A percentile compares a stretch with the other conserved stretches of the same genome.
Evolutionary conservation across 179 eudicot genomes (phyloP).

Genomic region (Sideroxylon spinosum): DNA sequence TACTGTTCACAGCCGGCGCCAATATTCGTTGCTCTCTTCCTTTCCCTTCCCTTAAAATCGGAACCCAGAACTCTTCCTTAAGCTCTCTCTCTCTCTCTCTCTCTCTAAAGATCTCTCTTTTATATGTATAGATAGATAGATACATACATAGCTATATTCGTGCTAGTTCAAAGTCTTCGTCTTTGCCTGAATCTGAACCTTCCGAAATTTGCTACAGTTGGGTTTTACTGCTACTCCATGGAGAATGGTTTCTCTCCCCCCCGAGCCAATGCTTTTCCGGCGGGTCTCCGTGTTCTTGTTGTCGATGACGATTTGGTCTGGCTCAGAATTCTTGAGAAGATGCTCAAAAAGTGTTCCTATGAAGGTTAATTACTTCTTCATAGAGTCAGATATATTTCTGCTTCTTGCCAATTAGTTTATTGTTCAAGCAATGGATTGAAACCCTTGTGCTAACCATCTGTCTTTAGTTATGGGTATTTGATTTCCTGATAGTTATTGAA

Average conservation of each 20-base stretch:
- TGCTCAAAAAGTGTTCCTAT: conserved; percentile 87
- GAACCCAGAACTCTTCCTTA: not conserved
- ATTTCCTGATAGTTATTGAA: too few relatives aligned
- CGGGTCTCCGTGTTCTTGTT: conserved; percentile 77
- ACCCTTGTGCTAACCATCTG: too few relatives aligned
- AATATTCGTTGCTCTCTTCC: conserved; percentile 35
- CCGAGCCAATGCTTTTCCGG: conserved; percentile 60
- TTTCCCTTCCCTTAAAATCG: conserved; percentile 12
- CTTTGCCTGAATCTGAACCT: conserved; percentile 4
- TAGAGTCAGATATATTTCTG: not conserved
- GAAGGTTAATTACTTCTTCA: conserved; percentile 47
- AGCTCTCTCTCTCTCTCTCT: conserved; percentile 15
- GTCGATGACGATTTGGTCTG: conserved; percentile 90
- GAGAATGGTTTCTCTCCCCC: conserved; percentile 68
- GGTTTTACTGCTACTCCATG: conserved; percentile 16
- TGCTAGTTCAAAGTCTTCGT: not conserved
- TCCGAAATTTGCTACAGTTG: not conserved
- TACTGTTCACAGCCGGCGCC: conserved; percentile 32
- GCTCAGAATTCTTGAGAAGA: conserved; percentile 81
- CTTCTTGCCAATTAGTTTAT: not conserved
- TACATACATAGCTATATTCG: not conserved
- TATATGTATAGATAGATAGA: not conserved
- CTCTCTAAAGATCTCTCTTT: conserved; percentile 4
- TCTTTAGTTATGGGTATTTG: too few relatives aligned
- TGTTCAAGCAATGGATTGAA: too few relatives aligned